These are phyloP conservation scores for Colletotrichum incanum DNA, from an alignment of 2,329 filamentous ascomycete species.

Conservation along the genomic window DNA sequence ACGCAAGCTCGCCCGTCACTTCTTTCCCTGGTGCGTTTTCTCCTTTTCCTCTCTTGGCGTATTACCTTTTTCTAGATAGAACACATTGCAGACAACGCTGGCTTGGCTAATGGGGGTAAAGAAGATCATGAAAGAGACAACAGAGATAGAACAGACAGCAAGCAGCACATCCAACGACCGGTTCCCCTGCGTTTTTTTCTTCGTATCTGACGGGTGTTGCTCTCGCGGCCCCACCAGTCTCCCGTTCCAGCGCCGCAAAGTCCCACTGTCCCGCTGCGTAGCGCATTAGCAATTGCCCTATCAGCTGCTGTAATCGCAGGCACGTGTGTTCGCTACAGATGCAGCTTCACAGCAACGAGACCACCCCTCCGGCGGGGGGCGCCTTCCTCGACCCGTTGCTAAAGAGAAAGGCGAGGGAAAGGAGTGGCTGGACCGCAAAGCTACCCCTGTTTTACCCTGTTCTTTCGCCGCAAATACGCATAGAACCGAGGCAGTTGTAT, in stretches of 20 bases:
- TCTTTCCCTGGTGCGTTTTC: background rate
- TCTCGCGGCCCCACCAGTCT: constrained; percentile 27
- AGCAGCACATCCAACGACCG: too few species aligned
- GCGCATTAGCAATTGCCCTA: constrained; percentile 43
- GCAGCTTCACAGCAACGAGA: constrained; percentile 26
- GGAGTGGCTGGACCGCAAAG: background rate
- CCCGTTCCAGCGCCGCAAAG: constrained; percentile 24
- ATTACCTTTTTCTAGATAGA: background rate
- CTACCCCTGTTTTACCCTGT: background rate
- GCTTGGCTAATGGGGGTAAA: background rate
- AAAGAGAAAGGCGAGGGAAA: background rate
- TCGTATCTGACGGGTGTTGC: constrained; percentile 13
- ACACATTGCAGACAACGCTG: background rate
- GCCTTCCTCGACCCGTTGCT: background rate
- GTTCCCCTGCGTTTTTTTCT: background rate
- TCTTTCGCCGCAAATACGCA: constrained; percentile 17
- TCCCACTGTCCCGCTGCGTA: constrained; percentile 32
- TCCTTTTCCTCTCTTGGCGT: too few species aligned
- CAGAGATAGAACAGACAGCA: background rate
- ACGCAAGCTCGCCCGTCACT: background rate
- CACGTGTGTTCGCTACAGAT: constrained; percentile 44
- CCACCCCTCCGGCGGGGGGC: constrained; percentile 15
- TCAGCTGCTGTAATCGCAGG: constrained; percentile 37
- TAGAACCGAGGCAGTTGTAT: constrained; percentile 5
- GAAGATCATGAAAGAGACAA: background rate